Base-by-base conservation (phyloP, 768 basidiomycete genomes). In the Hortiboletus campestris region DNA sequence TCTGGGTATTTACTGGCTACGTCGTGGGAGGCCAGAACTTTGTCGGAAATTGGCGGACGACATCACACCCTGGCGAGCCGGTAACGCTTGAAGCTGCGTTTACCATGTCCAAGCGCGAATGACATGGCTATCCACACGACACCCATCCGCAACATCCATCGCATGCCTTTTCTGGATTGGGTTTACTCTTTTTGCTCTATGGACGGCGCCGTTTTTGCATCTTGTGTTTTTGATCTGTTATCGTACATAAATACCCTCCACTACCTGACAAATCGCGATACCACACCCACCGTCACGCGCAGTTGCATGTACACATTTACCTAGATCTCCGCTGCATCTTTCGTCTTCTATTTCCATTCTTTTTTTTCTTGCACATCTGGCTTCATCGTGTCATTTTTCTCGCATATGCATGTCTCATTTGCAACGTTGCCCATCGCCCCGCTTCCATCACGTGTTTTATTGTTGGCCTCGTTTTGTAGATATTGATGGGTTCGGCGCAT, bases 31-130 rank as follows among this genome's bases (percentile, higher is more conserved):
- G 80, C 10, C 71, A 79, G 54, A 87, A 80, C 53, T 80, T 90
- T 57, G 86, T 88, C 16, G 89, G 89, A 6, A 84, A 83, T 53
- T 90, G 89, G 89, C 76, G 89, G 31, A 69, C 69, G 44, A 73
- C 75, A 2, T 0, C 43, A 1, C 63, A 71, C 32, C 56, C 63
- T 29, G 61, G 79, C 77, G 38, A 67, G 65, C 50, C 74, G 65
- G 54, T 79, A 0, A 76, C 77, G 12, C 83, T 81, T 68, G 88
- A 90, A 65, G 80, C 84, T 31, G 77, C 88, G 8, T 87, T 89
- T 61, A 75, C 79, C 41, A 80, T 86, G 77, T 81, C 83, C 34
- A 74, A 75, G 66, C 71, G 80, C 55, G 73, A 76, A 31, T 72
- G 51, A 47, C 3, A 3, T 39, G 8, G 7, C 16, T 20, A 28